Evolutionary conservation across 192 early-diverging fungal species (phyloP).

Genomic region (Coemansia furcata): DNA sequence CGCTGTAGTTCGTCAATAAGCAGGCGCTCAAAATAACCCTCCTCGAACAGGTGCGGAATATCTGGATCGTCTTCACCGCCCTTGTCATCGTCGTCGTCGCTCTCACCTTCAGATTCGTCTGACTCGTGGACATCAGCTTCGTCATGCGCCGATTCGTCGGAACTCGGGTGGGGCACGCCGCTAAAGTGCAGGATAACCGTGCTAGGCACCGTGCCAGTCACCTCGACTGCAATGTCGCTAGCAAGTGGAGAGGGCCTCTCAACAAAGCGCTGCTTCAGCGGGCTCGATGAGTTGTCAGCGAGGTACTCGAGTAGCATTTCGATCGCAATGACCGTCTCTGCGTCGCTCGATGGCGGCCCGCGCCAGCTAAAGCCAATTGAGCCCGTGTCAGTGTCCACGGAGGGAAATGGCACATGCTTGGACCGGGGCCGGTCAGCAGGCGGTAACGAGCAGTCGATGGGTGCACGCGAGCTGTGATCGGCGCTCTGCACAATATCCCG

Average conservation of each 20-base stretch:
- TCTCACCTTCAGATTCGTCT: constrained; percentile 15
- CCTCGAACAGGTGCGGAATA: constrained; percentile 57
- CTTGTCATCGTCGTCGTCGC: constrained; percentile 1
- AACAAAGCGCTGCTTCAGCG: constrained; percentile 74
- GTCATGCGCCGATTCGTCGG: constrained; percentile 24
- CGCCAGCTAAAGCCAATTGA: constrained; percentile 70
- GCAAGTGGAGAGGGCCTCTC: constrained; percentile 66
- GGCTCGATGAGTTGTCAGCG: constrained; percentile 66
- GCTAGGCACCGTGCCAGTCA: constrained; percentile 56
- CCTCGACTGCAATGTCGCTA: constrained; percentile 58
- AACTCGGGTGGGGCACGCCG: constrained; percentile 54
- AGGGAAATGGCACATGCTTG: constrained; percentile 53
- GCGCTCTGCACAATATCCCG: constrained; percentile 19
- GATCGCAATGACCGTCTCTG: constrained; percentile 58
- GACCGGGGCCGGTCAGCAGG: not conserved
- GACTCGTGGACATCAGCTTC: constrained; percentile 19
- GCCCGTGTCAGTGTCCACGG: constrained; percentile 62
- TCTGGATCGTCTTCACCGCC: constrained; percentile 28
- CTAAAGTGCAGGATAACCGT: constrained; percentile 63
- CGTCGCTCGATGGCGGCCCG: constrained; percentile 65
- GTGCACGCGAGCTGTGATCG: constrained; percentile 24
- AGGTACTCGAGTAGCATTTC: constrained; percentile 74
- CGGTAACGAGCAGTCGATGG: constrained; percentile 27
- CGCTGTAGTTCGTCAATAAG: constrained; percentile 60
- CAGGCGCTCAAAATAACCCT: constrained; percentile 57